phyloP scores from a whole-genome alignment of 1,284 basidiomycete genomes.

The Cryptococcus hybrid region DNA sequence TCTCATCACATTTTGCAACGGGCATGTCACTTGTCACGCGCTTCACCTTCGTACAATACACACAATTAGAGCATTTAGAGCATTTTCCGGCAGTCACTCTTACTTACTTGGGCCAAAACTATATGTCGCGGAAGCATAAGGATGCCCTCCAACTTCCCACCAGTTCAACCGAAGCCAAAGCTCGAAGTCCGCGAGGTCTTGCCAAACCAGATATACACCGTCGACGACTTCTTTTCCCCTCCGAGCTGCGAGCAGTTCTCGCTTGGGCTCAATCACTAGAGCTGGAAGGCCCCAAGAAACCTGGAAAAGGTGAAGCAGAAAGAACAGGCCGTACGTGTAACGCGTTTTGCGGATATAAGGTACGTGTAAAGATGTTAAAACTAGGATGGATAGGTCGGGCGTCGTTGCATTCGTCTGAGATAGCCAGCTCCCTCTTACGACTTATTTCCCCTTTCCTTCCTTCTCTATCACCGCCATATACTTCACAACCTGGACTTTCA shows the following conservation, averaged over 20 bases:
- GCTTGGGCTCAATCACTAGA: conserved; percentile 64
- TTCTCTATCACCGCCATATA: conserved; percentile 11
- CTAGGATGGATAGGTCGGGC: conserved; percentile 57
- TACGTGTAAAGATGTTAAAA: background rate
- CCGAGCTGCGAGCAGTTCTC: conserved; percentile 50
- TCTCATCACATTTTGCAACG: no score
- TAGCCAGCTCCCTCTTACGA: conserved; percentile 59
- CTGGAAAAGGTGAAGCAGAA: conserved; percentile 74
- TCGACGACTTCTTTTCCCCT: conserved; percentile 51
- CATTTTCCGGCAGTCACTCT: no score
- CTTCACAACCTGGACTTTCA: conserved; percentile 25
- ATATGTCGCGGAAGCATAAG: no score
- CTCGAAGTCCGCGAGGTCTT: conserved; percentile 55
- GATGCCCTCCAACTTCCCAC: no score
- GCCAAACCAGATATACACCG: conserved; percentile 64
- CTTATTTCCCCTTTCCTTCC: conserved; percentile 63
- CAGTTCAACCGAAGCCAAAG: conserved; percentile 44
- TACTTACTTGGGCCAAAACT: no score
- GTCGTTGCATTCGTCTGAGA: conserved; percentile 60
- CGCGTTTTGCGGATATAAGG: background rate
- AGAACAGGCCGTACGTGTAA: conserved; percentile 63
- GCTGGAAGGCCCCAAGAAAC: conserved; percentile 63
- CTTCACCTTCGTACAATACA: no score
- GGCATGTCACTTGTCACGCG: no score
- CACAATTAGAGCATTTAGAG: no score